phyloP scores from a whole-genome alignment of 2,329 filamentous ascomycete genomes.

The Aureobasidium sp. region DNA sequence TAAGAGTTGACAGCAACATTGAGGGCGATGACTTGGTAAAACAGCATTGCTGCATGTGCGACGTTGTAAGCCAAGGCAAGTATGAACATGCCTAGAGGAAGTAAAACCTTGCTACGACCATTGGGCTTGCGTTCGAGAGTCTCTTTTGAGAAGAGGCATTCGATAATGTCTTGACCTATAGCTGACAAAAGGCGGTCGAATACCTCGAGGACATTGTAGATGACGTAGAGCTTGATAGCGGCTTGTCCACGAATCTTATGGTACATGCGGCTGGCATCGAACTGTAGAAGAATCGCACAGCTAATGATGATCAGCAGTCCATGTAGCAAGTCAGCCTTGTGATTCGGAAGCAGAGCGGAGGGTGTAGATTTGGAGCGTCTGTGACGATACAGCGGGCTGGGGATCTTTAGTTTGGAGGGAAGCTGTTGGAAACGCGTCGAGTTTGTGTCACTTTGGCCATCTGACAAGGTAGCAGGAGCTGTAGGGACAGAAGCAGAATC shows the following conservation, averaged over 20 bases:
- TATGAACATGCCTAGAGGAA: conserved; percentile 85
- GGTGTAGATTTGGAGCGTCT: conserved; percentile 75
- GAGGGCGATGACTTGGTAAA: conserved; percentile 95
- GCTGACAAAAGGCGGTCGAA: conserved; percentile 84
- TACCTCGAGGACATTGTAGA: conserved; percentile 94
- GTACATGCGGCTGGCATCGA: conserved; percentile 96
- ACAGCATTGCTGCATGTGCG: conserved; percentile 75
- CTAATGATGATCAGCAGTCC: conserved; percentile 81
- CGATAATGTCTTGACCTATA: conserved; percentile 88
- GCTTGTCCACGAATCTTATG: conserved; percentile 94
- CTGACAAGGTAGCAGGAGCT: not conserved
- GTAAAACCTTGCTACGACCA: conserved; percentile 81
- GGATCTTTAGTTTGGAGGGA: conserved; percentile 3
- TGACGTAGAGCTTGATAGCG: conserved; percentile 96
- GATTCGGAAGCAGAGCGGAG: conserved; percentile 73
- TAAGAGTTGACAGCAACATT: conserved; percentile 99
- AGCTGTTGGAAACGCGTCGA: conserved; percentile 1
- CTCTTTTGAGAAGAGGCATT: conserved; percentile 90
- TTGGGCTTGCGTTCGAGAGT: conserved; percentile 80
- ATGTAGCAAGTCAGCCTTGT: conserved; percentile 93
- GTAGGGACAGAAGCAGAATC: not conserved
- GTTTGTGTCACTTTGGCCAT: not conserved
- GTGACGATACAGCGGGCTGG: conserved; percentile 42
- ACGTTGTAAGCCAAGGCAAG: conserved; percentile 83
- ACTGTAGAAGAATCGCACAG: conserved; percentile 74